Percentiles rank a stretch among this genome's conserved stretches.
These are phyloP conservation scores for Zygotorulaspora sp. DNA, from an alignment of 805 yeast species.

Conservation along the genomic window DNA sequence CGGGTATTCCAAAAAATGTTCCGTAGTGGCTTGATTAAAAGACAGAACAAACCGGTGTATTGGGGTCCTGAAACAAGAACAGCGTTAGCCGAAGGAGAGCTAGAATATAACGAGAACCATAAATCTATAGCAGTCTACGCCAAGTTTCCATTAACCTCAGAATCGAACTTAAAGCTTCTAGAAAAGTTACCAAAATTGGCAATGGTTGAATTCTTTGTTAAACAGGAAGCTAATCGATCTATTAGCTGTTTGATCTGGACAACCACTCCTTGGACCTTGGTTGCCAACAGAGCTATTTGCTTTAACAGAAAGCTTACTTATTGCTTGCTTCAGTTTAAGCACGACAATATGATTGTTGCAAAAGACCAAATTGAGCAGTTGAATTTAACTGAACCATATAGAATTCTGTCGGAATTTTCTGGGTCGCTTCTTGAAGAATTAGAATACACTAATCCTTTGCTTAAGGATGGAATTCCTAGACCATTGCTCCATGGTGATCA, in stretches of 20 bases:
- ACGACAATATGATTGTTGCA: conserved; percentile 55
- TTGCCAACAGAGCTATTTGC: conserved; percentile 81
- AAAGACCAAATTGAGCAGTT: conserved; percentile 43
- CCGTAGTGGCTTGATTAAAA: conserved; percentile 59
- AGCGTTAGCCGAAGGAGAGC: conserved; percentile 94
- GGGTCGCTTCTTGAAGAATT: conserved; percentile 43
- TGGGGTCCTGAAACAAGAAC: conserved; percentile 96
- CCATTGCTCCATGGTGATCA: conserved; percentile 78
- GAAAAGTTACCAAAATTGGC: conserved; percentile 7
- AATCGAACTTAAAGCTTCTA: conserved; percentile 18
- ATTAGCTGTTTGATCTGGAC: conserved; percentile 76
- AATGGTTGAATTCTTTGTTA: conserved; percentile 5
- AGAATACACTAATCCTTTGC: conserved; percentile 55
- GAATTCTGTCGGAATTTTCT: conserved; percentile 29
- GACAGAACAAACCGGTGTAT: conserved; percentile 92
- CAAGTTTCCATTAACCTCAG: conserved; percentile 51
- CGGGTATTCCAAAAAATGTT: conserved; percentile 62
- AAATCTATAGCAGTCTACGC: conserved; percentile 63
- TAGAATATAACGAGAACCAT: conserved; percentile 77
- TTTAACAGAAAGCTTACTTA: conserved; percentile 58
- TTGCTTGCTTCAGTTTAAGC: conserved; percentile 40
- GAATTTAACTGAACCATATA: conserved; percentile 16
- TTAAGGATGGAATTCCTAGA: conserved; percentile 34
- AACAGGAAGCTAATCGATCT: conserved; percentile 7
- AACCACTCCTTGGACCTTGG: conserved; percentile 96